Base-by-base conservation (phyloP, 305 asterid genomes). In the Rubia balearica region DNA sequence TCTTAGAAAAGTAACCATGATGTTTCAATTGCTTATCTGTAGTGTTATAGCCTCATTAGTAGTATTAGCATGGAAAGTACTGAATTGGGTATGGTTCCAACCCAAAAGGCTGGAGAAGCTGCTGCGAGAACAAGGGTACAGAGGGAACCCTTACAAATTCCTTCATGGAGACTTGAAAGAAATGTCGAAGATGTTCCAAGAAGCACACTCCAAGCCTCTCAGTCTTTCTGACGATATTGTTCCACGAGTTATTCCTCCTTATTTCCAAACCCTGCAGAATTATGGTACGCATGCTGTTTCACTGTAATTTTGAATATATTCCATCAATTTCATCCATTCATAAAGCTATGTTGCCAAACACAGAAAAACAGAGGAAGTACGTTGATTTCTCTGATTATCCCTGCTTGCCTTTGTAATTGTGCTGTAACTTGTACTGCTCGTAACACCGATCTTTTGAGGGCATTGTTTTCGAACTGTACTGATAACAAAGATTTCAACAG, bases 31-130 rank as follows among this genome's bases (percentile, higher is more conserved):
- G 38, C 7, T 30, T 2, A 3, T 13, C 33, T 7, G 16, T 8
- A 1, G 49, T 36, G 43, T n/a, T 36, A 7, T 8, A 16, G 17
- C 19, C 21, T n/a, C n/a, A n/a, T n/a, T n/a, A n/a, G n/a, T n/a
- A n/a, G n/a, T 19, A 7, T 8, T 60, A 42, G 73, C 65, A 53
- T 77, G 82, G 78, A 81, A 61, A 68, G 36, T 76, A 42, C 64
- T 79, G 80, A 83, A 78, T 8, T 80, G 79, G 86, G 73, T 70
- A 8, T 87, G 85, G 88, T 70, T 82, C 27, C 9, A 43, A 65
- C 92, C 90, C 55, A 87, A 66, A 75, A 85, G 68, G 85, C 75
- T 87, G 19, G 90, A 85, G 72, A 85, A 75, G 68, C 43, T 16
- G 22, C 80, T 87, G 41, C 73, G 85, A 19, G 57, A 82, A 70